Evolutionary conservation across 2,329 filamentous ascomycete genomes (phyloP).

Genomic region (Purpureocillium lavendulum): DNA sequence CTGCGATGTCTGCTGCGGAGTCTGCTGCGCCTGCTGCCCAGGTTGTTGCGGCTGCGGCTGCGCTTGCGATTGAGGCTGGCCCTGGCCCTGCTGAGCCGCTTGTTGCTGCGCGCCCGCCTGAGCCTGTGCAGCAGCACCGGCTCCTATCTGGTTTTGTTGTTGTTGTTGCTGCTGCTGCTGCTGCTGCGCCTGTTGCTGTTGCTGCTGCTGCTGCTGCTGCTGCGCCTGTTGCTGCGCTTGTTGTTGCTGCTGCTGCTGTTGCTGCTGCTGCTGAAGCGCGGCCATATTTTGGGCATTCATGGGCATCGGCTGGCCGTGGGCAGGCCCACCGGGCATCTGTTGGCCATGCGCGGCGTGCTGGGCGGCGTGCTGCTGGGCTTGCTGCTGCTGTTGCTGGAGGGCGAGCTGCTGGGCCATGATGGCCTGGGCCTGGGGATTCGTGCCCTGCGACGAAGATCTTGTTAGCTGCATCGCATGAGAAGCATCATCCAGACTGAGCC

Average conservation of each 20-base stretch:
- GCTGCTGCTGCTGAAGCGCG: slow-evolving; percentile 17
- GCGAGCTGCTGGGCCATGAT: slow-evolving; percentile 41
- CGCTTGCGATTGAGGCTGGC: slow-evolving; percentile 23
- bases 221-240: background rate
- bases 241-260: slow-evolving; percentile 17
- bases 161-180: slow-evolving; percentile 4
- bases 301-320: slow-evolving; percentile 37
- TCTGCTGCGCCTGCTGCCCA: slow-evolving; percentile 26
- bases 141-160: slow-evolving; percentile 11
- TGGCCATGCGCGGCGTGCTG: slow-evolving; percentile 26
- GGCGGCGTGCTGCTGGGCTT: slow-evolving; percentile 20
- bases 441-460: slow-evolving; percentile 10
- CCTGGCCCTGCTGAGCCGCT: slow-evolving; percentile 16
- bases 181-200: too few species aligned
- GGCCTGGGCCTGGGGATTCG: slow-evolving; percentile 24
- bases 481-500: slow-evolving; percentile 8
- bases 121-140: slow-evolving; percentile 7
- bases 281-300: slow-evolving; percentile 40
- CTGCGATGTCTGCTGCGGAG: slow-evolving; percentile 34
- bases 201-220: too few species aligned
- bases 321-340: slow-evolving; percentile 30
- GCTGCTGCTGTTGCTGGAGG: slow-evolving; percentile 32
- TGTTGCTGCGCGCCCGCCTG: slow-evolving; percentile 12
- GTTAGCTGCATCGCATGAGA: background rate
- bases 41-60: slow-evolving; percentile 26